These are phyloP conservation scores for Hordeum vulgare DNA, from an alignment of 176 grass and related monocot species.

Conservation along the genomic window DNA sequence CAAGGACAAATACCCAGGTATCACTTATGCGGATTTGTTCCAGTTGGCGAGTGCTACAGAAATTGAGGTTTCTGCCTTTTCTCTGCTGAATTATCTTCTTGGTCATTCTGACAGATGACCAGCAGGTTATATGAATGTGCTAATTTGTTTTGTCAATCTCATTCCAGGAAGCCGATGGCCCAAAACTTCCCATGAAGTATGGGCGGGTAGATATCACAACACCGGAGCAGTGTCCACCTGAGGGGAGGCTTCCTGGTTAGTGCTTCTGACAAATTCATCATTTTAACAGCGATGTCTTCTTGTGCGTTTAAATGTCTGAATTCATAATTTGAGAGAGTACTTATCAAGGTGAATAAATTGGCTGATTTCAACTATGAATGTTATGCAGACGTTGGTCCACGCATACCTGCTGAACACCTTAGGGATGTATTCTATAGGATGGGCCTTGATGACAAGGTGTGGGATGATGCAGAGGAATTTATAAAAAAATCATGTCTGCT, in stretches of 20 bases:
- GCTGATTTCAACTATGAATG: too few relatives aligned
- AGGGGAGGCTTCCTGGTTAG: too few relatives aligned
- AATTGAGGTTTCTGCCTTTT: constrained; percentile 64
- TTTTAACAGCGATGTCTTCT: too few relatives aligned
- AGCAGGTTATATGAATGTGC: background rate
- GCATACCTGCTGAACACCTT: too few relatives aligned
- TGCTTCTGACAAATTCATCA: too few relatives aligned
- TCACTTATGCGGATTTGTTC: constrained; percentile 88
- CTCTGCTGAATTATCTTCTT: constrained; percentile 5
- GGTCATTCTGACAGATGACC: background rate
- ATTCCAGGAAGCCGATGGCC: constrained; percentile 79
- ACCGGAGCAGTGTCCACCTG: constrained; percentile 80
- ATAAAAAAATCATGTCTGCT: background rate
- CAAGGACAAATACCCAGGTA: constrained; percentile 74
- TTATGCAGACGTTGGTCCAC: too few relatives aligned
- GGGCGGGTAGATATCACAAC: constrained; percentile 73
- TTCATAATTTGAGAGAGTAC: too few relatives aligned
- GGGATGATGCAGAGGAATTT: background rate
- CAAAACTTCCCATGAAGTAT: constrained; percentile 90
- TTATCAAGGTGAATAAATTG: too few relatives aligned
- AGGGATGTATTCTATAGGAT: too few relatives aligned
- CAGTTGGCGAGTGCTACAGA: constrained; percentile 95
- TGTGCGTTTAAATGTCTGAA: too few relatives aligned
- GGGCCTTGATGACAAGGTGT: constrained; percentile 97
- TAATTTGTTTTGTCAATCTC: constrained; percentile 14